These are phyloP conservation scores for Citrus glauca DNA, from an alignment of 345 rosid genomes.

Conservation along the genomic window DNA sequence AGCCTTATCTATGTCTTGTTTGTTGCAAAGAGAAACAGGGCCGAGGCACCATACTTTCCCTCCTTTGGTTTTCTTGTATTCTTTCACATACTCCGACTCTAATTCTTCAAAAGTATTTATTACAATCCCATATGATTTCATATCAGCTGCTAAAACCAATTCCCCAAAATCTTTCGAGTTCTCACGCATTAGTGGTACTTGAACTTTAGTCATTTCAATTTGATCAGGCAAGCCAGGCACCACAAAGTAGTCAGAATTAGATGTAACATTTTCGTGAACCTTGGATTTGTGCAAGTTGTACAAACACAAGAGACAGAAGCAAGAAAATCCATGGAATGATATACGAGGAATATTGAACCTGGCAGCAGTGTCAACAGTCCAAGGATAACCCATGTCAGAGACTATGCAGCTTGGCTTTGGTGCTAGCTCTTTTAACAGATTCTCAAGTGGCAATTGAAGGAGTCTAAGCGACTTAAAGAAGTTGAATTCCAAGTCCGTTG, in stretches of 20 bases:
- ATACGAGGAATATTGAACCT: slow-evolving; percentile 23
- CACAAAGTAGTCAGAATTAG: slow-evolving; percentile 24
- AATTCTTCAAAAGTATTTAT: slow-evolving; percentile 23
- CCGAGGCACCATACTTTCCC: slow-evolving; percentile 11
- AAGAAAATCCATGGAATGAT: slow-evolving; percentile 18
- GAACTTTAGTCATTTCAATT: slow-evolving; percentile 18
- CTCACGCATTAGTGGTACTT: neutral
- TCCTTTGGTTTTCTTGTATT: neutral
- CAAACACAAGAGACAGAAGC: slow-evolving; percentile 11
- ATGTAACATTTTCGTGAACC: slow-evolving; percentile 17
- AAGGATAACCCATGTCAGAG: slow-evolving; percentile 26
- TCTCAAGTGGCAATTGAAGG: slow-evolving; percentile 12
- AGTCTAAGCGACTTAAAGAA: neutral
- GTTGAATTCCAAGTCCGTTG: neutral
- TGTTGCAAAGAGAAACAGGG: slow-evolving; percentile 4
- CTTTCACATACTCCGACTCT: neutral
- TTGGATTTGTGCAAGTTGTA: slow-evolving; percentile 12
- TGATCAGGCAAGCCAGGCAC: slow-evolving; percentile 33
- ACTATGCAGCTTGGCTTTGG: slow-evolving; percentile 33
- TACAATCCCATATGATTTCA: slow-evolving; percentile 25
- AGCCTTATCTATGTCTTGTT: neutral
- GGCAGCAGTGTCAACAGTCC: slow-evolving; percentile 17
- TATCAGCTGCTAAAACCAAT: slow-evolving; percentile 14
- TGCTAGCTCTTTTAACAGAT: slow-evolving; percentile 6
- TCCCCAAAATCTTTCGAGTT: neutral